Evolutionary conservation across 2,329 filamentous ascomycete species (phyloP).

Genomic region (Colletotrichum trifolii): DNA sequence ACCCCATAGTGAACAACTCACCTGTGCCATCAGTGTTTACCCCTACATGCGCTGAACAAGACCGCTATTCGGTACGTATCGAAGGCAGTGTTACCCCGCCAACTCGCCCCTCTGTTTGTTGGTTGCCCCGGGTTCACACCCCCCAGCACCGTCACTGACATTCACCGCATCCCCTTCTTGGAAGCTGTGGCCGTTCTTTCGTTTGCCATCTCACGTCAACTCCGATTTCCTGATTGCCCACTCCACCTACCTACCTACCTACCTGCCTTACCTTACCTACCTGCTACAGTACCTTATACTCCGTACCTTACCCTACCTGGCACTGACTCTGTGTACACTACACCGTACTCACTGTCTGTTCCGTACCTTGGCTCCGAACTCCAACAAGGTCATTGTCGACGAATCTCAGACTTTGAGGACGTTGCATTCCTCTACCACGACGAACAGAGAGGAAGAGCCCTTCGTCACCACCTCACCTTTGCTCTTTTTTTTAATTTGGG

Average conservation of each 20-base stretch:
- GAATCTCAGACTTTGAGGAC: constrained; percentile 1
- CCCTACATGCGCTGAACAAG: too few relatives aligned
- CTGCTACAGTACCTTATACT: too few relatives aligned
- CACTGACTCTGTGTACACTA: too few relatives aligned
- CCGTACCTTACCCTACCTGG: too few relatives aligned
- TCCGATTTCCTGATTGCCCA: constrained; percentile 26
- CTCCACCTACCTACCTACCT: not conserved
- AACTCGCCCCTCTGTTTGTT: constrained; percentile 40
- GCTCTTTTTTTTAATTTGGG: too few relatives aligned
- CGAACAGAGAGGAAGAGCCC: not conserved
- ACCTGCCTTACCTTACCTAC: too few relatives aligned
- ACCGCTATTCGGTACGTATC: too few relatives aligned
- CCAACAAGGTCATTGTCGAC: constrained; percentile 39
- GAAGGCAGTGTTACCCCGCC: constrained; percentile 35
- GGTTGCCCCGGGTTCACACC: constrained; percentile 35
- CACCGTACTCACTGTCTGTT: too few relatives aligned
- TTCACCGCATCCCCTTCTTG: constrained; percentile 37
- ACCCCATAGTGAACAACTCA: not conserved
- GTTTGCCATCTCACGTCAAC: constrained; percentile 34
- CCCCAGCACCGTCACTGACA: constrained; percentile 32
- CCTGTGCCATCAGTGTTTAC: not conserved
- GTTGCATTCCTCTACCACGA: constrained; percentile 23
- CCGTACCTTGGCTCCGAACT: too few relatives aligned
- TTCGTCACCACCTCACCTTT: not conserved
- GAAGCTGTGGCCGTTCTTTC: constrained; percentile 30